phyloP scores from a whole-genome alignment of 192 early-diverging fungal genomes.

The Coemansia interrupta region DNA sequence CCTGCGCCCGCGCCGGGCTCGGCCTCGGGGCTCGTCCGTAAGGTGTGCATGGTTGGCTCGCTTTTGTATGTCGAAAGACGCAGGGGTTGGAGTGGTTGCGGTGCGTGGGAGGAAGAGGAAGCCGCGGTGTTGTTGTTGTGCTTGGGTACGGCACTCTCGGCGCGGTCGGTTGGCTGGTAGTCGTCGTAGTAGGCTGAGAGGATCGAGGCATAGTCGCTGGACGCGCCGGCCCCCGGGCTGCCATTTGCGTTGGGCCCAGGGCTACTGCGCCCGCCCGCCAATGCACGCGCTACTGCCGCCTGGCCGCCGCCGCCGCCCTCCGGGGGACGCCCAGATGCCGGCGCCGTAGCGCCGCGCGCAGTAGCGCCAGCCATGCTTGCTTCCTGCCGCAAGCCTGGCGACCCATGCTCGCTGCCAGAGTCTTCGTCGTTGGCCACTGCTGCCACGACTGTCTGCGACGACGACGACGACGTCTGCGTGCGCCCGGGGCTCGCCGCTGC shows the following conservation, averaged over 20 bases:
- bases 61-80: conserved; percentile 40
- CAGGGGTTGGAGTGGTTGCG: background rate
- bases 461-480: too few species aligned
- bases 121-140: background rate
- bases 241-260: background rate
- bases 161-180: background rate
- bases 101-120: background rate
- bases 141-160: background rate
- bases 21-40: background rate
- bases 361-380: too few species aligned
- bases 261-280: too few species aligned
- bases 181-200: conserved; percentile 1
- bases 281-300: too few species aligned
- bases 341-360: too few species aligned
- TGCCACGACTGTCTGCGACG: too few species aligned
- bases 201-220: background rate
- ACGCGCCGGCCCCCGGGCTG: background rate
- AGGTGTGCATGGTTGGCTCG: conserved; percentile 30
- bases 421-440: too few species aligned
- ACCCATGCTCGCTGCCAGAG: too few species aligned
- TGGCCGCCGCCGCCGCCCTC: too few species aligned
- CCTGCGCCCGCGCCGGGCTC: background rate
- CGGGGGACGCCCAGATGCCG: too few species aligned
- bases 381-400: too few species aligned
- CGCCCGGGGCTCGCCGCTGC: background rate